Percentiles rank a stretch among this genome's conserved stretches.
phyloP scores from a whole-genome alignment of 768 basidiomycete species.

The Lactarius psammicola region DNA sequence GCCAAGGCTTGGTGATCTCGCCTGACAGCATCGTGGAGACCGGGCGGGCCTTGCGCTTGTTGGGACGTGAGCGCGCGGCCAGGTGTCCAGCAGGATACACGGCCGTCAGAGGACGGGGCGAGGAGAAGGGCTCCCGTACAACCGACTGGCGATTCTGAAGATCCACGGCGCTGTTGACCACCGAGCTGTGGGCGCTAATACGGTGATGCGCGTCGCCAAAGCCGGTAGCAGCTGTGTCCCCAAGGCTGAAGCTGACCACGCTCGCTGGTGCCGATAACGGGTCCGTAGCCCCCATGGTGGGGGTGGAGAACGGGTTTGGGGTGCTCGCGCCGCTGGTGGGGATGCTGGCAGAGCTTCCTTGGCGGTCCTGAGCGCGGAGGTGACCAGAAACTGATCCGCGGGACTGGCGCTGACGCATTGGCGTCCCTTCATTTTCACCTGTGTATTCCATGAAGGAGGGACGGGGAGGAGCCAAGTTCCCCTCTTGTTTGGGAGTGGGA shows the following conservation, averaged over 20 bases:
- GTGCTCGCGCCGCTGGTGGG: slow-evolving; percentile 31
- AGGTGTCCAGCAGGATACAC: slow-evolving; percentile 44
- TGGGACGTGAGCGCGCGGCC: slow-evolving; percentile 24
- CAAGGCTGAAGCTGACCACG: slow-evolving; percentile 44
- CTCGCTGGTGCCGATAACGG: slow-evolving; percentile 56
- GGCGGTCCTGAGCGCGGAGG: slow-evolving; percentile 24
- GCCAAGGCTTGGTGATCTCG: slow-evolving; percentile 58
- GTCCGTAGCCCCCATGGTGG: slow-evolving; percentile 34
- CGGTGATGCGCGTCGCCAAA: slow-evolving; percentile 39
- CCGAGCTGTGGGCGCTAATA: slow-evolving; percentile 40
- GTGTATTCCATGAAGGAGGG: slow-evolving; percentile 20
- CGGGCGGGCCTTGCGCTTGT: slow-evolving; percentile 30
- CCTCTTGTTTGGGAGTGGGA: slow-evolving; percentile 2
- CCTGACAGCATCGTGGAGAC: slow-evolving; percentile 37
- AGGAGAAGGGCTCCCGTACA: slow-evolving; percentile 55
- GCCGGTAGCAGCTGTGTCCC: slow-evolving; percentile 35
- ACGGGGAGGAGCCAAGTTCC: slow-evolving; percentile 17
- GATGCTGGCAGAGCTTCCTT: slow-evolving; percentile 18
- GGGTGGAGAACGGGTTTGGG: slow-evolving; percentile 33
- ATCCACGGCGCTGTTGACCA: slow-evolving; percentile 45
- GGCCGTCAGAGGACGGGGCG: slow-evolving; percentile 59
- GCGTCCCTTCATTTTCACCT: slow-evolving; percentile 7
- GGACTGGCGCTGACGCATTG: slow-evolving; percentile 1
- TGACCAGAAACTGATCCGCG: slow-evolving; percentile 14
- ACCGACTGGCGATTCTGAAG: slow-evolving; percentile 43